Conservation (phyloP, 768 basidiomycete species). For the Tulasnella sp. region DNA sequence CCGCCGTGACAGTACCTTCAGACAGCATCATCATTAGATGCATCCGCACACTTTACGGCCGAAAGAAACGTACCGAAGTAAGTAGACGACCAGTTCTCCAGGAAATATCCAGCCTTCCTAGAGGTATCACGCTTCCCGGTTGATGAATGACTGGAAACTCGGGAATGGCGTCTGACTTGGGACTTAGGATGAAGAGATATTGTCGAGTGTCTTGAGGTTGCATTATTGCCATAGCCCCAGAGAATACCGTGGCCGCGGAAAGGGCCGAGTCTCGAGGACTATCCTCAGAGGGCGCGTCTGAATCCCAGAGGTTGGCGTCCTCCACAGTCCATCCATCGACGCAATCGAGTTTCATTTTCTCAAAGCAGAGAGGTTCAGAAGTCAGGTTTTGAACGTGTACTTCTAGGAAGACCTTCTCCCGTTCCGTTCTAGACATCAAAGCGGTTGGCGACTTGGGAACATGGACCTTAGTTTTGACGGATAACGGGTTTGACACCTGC, state of each 20-base stretch:
- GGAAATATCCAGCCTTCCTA: constrained; percentile 85
- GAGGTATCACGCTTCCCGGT: constrained; percentile 73
- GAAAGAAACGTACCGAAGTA: constrained; percentile 62
- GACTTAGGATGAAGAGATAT: constrained; percentile 81
- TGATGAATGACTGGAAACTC: constrained; percentile 49
- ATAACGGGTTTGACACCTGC: constrained; percentile 91
- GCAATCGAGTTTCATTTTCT: constrained; percentile 78
- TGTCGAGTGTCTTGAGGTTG: constrained; percentile 85
- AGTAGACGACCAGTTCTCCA: constrained; percentile 89
- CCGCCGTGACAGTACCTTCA: constrained; percentile 73
- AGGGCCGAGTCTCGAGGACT: constrained; percentile 3
- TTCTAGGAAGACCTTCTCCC: constrained; percentile 87
- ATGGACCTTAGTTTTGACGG: constrained; percentile 95
- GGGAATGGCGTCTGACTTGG: constrained; percentile 45
- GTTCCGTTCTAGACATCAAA: constrained; percentile 60
- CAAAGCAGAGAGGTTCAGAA: constrained; percentile 73
- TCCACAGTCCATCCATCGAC: constrained; percentile 65
- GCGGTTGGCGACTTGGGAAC: constrained; percentile 72
- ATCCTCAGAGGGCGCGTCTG: constrained; percentile 32
- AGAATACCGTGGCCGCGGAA: constrained; percentile 50
- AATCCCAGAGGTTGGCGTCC: constrained; percentile 55
- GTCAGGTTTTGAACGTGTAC: constrained; percentile 91
- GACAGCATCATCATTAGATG: neutral
- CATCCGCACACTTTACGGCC: neutral
- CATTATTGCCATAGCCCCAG: constrained; percentile 68